These are phyloP conservation scores for Fistulina hepatica DNA, from an alignment of 1,284 basidiomycete genomes.

Conservation along the genomic window DNA sequence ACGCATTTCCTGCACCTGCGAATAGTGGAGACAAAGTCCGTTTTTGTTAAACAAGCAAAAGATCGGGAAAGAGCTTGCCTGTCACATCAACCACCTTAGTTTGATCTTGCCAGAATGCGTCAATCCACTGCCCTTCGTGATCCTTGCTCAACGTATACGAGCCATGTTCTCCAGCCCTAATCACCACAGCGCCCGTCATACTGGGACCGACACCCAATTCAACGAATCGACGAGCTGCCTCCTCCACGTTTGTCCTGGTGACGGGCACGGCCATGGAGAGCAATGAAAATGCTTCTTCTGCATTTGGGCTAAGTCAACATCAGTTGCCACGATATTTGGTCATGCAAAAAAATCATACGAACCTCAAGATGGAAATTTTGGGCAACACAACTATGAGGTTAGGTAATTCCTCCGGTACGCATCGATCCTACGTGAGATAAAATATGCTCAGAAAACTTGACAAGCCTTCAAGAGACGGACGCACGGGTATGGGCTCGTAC, in stretches of 20 bases:
- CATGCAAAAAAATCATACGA: constrained; percentile 10
- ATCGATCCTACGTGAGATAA: constrained; percentile 46
- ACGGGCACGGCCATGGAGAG: constrained; percentile 43
- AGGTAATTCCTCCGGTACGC: constrained; percentile 69
- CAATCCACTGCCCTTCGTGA: constrained; percentile 52
- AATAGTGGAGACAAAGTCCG: constrained; percentile 1
- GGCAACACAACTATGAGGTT: constrained; percentile 53
- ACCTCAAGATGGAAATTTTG: constrained; percentile 59
- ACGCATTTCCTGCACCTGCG: constrained; percentile 78
- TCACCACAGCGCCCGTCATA: constrained; percentile 50
- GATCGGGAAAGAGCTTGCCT: constrained; percentile 32
- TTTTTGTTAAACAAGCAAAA: background rate
- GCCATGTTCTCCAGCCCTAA: constrained; percentile 70
- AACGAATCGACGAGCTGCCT: constrained; percentile 49
- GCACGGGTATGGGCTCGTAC: constrained; percentile 80
- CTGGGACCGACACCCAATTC: constrained; percentile 41
- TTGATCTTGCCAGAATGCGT: constrained; percentile 59
- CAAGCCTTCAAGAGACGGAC: constrained; percentile 17
- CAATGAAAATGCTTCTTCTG: constrained; percentile 60
- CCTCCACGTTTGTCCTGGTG: constrained; percentile 42
- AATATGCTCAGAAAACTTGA: constrained; percentile 5
- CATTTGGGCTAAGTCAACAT: constrained; percentile 50
- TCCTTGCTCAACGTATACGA: constrained; percentile 49
- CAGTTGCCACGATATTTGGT: constrained; percentile 3
- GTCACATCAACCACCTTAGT: constrained; percentile 73